Conservation (phyloP, 768 basidiomycete species). For the Kwoniella mangroviensis region DNA sequence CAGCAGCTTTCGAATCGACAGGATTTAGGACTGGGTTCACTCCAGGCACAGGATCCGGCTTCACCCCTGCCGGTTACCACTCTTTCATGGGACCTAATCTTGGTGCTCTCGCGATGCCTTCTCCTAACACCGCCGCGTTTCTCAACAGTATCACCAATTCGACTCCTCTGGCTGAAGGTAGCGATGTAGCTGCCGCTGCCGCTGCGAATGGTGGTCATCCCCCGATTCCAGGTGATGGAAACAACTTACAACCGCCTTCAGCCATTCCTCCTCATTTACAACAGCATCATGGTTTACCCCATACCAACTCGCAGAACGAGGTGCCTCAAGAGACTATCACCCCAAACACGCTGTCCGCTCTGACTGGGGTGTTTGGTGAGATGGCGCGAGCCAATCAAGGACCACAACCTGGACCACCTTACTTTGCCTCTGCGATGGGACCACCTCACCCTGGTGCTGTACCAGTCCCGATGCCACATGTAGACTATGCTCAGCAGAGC, state of each 20-base stretch:
- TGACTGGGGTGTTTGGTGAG: constrained; percentile 75
- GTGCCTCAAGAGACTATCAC: constrained; percentile 61
- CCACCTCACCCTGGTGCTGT: constrained; percentile 28
- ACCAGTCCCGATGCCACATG: constrained; percentile 32
- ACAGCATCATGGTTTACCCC: constrained; percentile 38
- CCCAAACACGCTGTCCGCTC: constrained; percentile 73
- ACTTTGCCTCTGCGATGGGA: constrained; percentile 18
- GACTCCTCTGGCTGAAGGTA: constrained; percentile 45
- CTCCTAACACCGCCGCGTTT: constrained; percentile 89
- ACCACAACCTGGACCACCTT: constrained; percentile 26
- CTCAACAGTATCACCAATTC: constrained; percentile 85
- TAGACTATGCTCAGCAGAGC: constrained; percentile 58
- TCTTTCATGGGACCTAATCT: constrained; percentile 63
- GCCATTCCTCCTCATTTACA: constrained; percentile 49
- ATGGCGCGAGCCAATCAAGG: constrained; percentile 47
- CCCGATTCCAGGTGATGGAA: constrained; percentile 2
- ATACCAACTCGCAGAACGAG: constrained; percentile 31
- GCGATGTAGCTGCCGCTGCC: constrained; percentile 26
- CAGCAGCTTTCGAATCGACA: constrained; percentile 67
- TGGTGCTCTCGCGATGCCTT: constrained; percentile 71
- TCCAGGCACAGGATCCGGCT: constrained; percentile 68
- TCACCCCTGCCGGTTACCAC: constrained; percentile 65
- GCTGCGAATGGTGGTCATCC: constrained; percentile 9
- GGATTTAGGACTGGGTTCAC: constrained; percentile 83
- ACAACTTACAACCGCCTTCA: constrained; percentile 32